A percentile compares a stretch with the other conserved stretches of the same genome.
These are phyloP conservation scores for Eucalyptus sp. DNA, from an alignment of 345 rosid species.

Conservation along the genomic window DNA sequence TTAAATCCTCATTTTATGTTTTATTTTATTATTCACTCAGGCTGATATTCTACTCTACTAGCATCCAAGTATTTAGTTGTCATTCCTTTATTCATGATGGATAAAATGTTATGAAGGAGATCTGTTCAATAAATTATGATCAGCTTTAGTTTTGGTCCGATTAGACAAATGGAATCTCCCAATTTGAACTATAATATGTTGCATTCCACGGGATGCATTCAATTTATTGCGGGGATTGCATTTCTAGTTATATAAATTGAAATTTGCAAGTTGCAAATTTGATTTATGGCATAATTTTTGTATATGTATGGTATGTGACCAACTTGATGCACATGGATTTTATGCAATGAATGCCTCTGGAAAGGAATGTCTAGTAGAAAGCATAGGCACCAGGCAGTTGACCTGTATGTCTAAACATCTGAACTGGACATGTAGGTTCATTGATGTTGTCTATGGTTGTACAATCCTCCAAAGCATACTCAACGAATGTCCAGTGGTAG, in stretches of 20 bases:
- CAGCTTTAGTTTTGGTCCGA: background rate
- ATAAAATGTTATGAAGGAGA: background rate
- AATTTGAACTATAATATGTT: background rate
- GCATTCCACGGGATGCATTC: background rate
- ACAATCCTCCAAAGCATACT: background rate
- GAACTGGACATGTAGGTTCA: background rate
- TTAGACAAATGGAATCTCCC: background rate
- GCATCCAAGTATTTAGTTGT: background rate
- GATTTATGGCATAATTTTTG: background rate
- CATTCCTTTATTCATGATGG: background rate
- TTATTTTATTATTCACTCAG: background rate
- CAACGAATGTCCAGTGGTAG: background rate
- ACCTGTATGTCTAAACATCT: background rate
- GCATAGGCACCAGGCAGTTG: background rate
- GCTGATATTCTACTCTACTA: background rate
- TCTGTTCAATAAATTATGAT: background rate
- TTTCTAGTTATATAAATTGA: background rate
- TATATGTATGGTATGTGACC: accelerated
- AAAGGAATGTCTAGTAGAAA: background rate
- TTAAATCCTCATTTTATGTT: background rate
- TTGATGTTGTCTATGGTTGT: background rate
- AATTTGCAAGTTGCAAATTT: too few species aligned
- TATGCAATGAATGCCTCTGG: background rate
- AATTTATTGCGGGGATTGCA: accelerated
- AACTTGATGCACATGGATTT: background rate